These are phyloP conservation scores for Knoxdaviesia proteae DNA, from an alignment of 2,329 filamentous ascomycete species.

Conservation along the genomic window DNA sequence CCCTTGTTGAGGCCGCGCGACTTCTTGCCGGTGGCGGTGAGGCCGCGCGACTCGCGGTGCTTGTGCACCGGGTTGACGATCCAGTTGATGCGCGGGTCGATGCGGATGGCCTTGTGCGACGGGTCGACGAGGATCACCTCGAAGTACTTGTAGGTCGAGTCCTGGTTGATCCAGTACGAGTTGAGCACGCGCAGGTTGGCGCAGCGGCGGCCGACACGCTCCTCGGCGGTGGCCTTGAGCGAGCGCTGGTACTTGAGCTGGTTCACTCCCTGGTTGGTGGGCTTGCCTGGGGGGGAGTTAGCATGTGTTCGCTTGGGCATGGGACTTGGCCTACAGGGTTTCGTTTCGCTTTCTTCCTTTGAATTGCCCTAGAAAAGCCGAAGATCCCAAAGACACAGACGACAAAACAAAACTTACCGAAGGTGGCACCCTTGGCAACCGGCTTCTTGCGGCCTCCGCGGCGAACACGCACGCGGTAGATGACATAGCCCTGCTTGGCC, in stretches of 20 bases:
- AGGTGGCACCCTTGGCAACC: constrained; percentile 93
- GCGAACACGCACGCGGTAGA: constrained; percentile 97
- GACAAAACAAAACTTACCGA: constrained; percentile 42
- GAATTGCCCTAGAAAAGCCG: not conserved
- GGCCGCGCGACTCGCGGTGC: constrained; percentile 95
- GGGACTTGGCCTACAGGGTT: no score
- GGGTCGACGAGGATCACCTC: constrained; percentile 99
- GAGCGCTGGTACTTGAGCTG: constrained; percentile 99
- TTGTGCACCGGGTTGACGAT: constrained; percentile 99
- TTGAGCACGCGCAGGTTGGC: constrained; percentile 98
- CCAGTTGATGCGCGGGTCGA: constrained; percentile 99
- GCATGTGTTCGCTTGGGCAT: constrained; percentile 1
- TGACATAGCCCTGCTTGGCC: constrained; percentile 99
- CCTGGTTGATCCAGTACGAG: constrained; percentile 99
- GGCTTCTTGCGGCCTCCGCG: constrained; percentile 98
- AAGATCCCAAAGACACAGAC: not conserved
- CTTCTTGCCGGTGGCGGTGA: constrained; percentile 98
- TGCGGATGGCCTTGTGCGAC: constrained; percentile 99
- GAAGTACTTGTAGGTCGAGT: constrained; percentile 99
- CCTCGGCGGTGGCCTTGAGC: constrained; percentile 91
- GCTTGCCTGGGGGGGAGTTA: constrained; percentile 54
- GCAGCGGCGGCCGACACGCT: constrained; percentile 98
- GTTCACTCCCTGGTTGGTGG: constrained; percentile 99
- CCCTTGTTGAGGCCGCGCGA: constrained; percentile 98
- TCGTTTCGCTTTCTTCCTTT: not conserved